Base-by-base conservation (phyloP, 1,284 basidiomycete genomes). In the Dichomitus squalens region DNA sequence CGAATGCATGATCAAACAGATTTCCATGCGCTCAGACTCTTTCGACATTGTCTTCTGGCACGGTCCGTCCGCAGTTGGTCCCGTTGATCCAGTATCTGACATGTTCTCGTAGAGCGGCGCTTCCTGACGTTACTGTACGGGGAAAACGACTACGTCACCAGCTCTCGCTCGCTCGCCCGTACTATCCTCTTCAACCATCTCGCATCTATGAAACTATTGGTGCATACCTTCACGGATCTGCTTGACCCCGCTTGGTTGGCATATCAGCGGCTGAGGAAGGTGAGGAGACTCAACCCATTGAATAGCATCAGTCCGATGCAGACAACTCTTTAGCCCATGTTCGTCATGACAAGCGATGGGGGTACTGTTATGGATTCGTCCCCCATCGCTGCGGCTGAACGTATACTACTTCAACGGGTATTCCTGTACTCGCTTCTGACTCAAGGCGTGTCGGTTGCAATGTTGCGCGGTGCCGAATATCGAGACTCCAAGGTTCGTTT, bases 41-140 rank as follows among this genome's bases (percentile, higher is more conserved):
- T 87, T 88, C 56, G 84, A 88, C 31, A 72, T 90, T 27, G 81
- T 84, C 6, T 88, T 89, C 66, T 89, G 80, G 74, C 69, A 82
- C 53, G 75, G 87, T 84, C 51, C 40, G 76, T 35, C 1, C 65
- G n/a, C 8, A 7, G 12, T 6, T 11, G 18, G 41, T 23, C 16
- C 8, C 18, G 38, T 40, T 25, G 6, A 11, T 31, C 34, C 7
- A n/a, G 8, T 47, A 3, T 27, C 49, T 57, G 2, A 51, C 31
- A 3, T 3, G n/a, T 18, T 11, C 5, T 33, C 7, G 1, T 27
- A 61, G 55, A 86, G 81, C 72, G 27, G 74, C 71, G 49, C 71
- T 75, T 33, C 77, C 82, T 64, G 7, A 77, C 78, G 0, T 50
- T 81, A 18, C 66, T 64, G 38, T 76, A 76, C 0, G 82, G 77